Base-by-base conservation (phyloP, 805 yeast genomes). In the Pichia pseudocactophila region DNA sequence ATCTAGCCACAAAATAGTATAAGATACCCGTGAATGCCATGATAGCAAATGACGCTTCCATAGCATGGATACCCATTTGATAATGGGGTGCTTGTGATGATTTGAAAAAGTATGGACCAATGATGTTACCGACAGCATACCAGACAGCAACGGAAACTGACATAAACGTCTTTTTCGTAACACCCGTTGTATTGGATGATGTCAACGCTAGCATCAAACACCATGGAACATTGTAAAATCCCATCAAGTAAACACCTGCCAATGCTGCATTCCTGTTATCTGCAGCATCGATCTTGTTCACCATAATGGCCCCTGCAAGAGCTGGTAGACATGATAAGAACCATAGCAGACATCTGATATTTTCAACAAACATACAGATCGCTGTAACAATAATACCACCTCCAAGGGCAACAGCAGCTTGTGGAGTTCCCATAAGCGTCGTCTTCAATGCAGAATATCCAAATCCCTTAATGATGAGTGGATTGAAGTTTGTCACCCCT, bases 81-180 rank as follows among this genome's bases (percentile, higher is more conserved):
- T 70, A 73, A 4, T 47, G 44, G 20, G 76, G 76, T 11, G 76
- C 74, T 53, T 74, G 73, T 7, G 43, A 32, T 13, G 17, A 52
- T 34, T 59, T 59, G 52, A 72, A 71, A 12, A 73, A 63, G 47
- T 70, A 74, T 1, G 80, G 77, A 5, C 80, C 80, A 37, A 65
- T 61, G 41, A 72, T 56, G 53, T 75, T 76, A 22, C 80, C 80
- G 15, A 66, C 71, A 50, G 77, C 71, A 56, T 68, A 73, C 8
- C 66, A 68, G 32, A 74, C 52, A 36, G 73, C 61, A 36, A 63
- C 51, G 26, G 68, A 50, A 5, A 74, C 72, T 49, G 65, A 70
- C 8, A 64, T 65, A 6, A 69, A 60, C 28, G 64, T 55, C 50
- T 71, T 72, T 59, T 74, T 75, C 16, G 80, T 73, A 49, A 69